These are phyloP conservation scores for Fimicolochytrium jonesii DNA, from an alignment of 192 early-diverging fungal genomes.

Conservation along the genomic window DNA sequence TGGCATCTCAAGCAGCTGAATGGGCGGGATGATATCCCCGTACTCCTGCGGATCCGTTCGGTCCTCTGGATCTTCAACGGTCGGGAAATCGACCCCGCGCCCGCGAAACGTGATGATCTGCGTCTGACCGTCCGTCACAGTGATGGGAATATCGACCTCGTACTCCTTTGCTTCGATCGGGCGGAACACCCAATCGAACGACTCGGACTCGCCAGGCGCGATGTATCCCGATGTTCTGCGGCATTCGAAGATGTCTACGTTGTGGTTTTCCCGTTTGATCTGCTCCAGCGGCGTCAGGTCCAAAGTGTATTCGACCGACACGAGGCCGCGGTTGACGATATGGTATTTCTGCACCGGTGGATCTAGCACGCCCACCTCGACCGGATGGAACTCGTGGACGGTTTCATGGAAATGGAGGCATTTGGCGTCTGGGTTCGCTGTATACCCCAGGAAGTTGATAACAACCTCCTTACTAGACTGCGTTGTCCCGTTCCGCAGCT, in stretches of 20 bases:
- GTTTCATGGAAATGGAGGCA: conserved; percentile 41
- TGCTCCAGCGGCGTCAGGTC: conserved; percentile 33
- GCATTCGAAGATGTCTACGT: conserved; percentile 43
- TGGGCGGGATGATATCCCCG: conserved; percentile 38
- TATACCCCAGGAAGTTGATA: conserved; percentile 43
- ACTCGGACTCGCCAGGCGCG: conserved; percentile 31
- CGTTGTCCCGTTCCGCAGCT: conserved; percentile 44
- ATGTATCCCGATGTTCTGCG: conserved; percentile 31
- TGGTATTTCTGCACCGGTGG: conserved; percentile 45
- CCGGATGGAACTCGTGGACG: conserved; percentile 30
- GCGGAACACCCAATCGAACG: conserved; percentile 48
- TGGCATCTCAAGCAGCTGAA: conserved; percentile 34
- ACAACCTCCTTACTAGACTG: conserved; percentile 42
- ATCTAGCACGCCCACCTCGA: conserved; percentile 34
- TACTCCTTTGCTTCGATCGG: conserved; percentile 49
- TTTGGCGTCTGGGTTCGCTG: conserved; percentile 40
- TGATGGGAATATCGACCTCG: conserved; percentile 46
- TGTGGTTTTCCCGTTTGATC: conserved; percentile 36
- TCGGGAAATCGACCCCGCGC: conserved; percentile 19
- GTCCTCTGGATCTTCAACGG: background rate
- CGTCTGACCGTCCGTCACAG: conserved; percentile 42
- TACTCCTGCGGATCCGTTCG: conserved; percentile 9
- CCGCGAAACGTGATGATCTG: conserved; percentile 46
- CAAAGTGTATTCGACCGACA: conserved; percentile 38
- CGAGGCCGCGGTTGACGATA: conserved; percentile 38